Conservation (phyloP, 2,329 filamentous ascomycete genomes). For the Penicillium aurantiogriseum region DNA sequence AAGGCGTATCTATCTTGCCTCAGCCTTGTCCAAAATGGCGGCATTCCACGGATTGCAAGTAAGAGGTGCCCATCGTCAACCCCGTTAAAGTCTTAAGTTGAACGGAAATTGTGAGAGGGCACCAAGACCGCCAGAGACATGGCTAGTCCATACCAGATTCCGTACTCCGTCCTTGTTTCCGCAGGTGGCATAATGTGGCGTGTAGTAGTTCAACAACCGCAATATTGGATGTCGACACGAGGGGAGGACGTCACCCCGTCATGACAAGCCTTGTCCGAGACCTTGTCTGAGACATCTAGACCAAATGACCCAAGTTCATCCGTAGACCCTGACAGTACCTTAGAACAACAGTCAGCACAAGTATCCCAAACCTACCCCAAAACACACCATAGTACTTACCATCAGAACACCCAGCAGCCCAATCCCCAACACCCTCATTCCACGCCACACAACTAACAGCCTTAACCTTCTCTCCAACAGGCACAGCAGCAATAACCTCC, state of each 20-base stretch:
- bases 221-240: neutral
- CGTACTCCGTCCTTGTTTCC: neutral
- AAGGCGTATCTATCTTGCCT: neutral
- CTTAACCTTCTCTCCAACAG: slow-evolving; percentile 41
- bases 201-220: neutral
- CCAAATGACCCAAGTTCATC: neutral
- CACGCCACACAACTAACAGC: slow-evolving; percentile 48
- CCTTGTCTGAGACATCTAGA: neutral
- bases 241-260: neutral
- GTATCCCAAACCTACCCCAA: neutral
- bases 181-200: neutral
- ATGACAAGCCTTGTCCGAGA: neutral
- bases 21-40: neutral
- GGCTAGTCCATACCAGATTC: neutral
- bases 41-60: neutral
- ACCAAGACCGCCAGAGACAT: neutral
- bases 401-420: slow-evolving; percentile 45
- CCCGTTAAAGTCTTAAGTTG: neutral
- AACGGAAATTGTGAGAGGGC: neutral
- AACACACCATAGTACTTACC: slow-evolving; percentile 29
- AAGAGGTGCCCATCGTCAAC: neutral
- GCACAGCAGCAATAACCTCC: slow-evolving; percentile 61
- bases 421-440: slow-evolving; percentile 42
- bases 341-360: neutral
- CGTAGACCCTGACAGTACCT: slow-evolving; percentile 10